Percentiles rank a stretch among this genome's conserved stretches.
phyloP scores from a whole-genome alignment of 139 green algal genomes.

The Limnomonas spitsbergensis region DNA sequence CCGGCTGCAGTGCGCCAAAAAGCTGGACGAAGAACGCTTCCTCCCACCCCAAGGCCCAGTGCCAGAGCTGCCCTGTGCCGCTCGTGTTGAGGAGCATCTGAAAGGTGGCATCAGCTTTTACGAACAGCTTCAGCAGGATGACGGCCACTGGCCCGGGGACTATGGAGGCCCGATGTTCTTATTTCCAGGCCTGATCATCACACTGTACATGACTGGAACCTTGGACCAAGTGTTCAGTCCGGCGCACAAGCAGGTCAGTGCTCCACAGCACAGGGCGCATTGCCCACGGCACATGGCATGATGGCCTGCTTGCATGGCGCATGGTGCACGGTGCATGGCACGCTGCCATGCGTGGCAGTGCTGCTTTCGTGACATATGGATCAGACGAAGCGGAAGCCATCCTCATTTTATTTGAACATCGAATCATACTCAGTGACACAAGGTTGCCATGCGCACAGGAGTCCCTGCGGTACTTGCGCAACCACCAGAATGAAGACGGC shows the following conservation, averaged over 20 bases:
- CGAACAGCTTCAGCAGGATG: conserved; percentile 77
- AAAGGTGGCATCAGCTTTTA: conserved; percentile 77
- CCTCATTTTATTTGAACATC: too few relatives aligned
- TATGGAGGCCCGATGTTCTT: conserved; percentile 99
- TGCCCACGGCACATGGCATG: too few relatives aligned
- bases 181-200: conserved; percentile 93
- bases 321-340: too few relatives aligned
- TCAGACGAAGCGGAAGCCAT: too few relatives aligned
- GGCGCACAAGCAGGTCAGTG: conserved; percentile 15
- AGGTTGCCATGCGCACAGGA: too few relatives aligned
- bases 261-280: not conserved
- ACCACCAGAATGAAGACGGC: conserved; percentile 95
- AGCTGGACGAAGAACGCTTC: not conserved
- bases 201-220: conserved; percentile 68
- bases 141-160: conserved; percentile 95
- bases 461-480: conserved; percentile 89
- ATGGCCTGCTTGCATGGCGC: too few relatives aligned
- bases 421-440: too few relatives aligned
- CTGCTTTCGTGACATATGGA: too few relatives aligned
- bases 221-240: conserved; percentile 74
- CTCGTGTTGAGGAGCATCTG: conserved; percentile 50
- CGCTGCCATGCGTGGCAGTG: too few relatives aligned
- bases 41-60: conserved; percentile 11
- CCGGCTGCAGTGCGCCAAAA: conserved; percentile 51
- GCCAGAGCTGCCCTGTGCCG: conserved; percentile 22